Percentiles rank a stretch among this genome's conserved stretches.
Evolutionary conservation across 768 basidiomycete species (phyloP).

Genomic region (Naematelia aurantialba): DNA sequence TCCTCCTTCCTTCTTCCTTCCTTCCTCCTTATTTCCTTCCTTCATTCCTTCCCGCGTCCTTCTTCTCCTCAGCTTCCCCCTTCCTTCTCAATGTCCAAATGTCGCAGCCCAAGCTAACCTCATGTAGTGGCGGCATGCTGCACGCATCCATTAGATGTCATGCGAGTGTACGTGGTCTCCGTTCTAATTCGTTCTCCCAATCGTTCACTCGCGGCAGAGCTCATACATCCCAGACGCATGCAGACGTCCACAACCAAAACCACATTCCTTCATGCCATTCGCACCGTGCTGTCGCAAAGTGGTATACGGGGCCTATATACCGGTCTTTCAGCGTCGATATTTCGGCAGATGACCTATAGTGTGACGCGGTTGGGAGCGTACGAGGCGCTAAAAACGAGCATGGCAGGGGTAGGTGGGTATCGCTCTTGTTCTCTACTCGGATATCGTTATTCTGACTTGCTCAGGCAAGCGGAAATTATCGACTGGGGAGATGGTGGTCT

Average conservation of each 20-base stretch:
- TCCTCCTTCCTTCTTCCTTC: conserved; percentile 6
- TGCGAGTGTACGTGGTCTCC: conserved; percentile 47
- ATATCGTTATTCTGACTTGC: background rate
- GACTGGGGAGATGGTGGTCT: conserved; percentile 27
- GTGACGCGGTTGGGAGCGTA: conserved; percentile 47
- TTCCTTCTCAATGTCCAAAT: conserved; percentile 4
- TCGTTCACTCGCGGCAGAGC: no score
- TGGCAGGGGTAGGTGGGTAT: conserved; percentile 27
- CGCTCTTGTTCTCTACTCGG: background rate
- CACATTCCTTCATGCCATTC: conserved; percentile 27
- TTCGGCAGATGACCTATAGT: conserved; percentile 45
- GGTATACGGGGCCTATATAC: conserved; percentile 47
- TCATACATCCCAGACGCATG: conserved; percentile 30
- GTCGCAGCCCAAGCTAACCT: background rate
- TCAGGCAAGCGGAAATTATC: conserved; percentile 17
- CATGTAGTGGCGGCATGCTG: conserved; percentile 44
- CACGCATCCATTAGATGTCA: conserved; percentile 44
- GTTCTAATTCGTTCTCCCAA: background rate
- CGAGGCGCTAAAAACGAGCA: conserved; percentile 37
- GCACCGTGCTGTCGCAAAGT: conserved; percentile 19
- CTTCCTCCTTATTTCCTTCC: no score
- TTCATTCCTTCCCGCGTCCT: no score
- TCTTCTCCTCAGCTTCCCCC: no score
- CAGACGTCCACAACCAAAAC: conserved; percentile 36
- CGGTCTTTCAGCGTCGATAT: conserved; percentile 44